Conservation (phyloP, 768 basidiomycete species). For the Wakefieldia striispora region DNA sequence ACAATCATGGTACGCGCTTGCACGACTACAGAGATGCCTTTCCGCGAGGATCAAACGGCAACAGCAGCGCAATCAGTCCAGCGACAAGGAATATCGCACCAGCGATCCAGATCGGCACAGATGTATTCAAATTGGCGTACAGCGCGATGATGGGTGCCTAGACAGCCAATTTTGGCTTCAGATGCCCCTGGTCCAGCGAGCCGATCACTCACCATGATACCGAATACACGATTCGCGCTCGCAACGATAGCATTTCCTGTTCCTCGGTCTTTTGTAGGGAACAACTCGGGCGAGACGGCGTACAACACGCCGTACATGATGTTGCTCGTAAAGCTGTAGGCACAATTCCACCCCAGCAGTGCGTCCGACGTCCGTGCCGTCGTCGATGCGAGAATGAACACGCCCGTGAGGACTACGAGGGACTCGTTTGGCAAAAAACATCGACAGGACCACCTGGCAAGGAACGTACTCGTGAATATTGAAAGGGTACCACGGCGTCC, state of each 20-base stretch:
- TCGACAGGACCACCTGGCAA: not conserved
- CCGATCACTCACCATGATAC: constrained; percentile 46
- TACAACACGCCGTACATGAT: constrained; percentile 54
- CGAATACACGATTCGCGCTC: constrained; percentile 54
- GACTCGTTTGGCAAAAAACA: not conserved
- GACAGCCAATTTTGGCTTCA: no score
- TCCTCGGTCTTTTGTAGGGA: constrained; percentile 53
- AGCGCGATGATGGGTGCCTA: constrained; percentile 68
- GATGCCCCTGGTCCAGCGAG: not conserved
- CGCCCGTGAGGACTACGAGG: constrained; percentile 45
- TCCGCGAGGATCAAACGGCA: constrained; percentile 76
- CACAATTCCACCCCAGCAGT: constrained; percentile 59
- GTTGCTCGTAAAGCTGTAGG: constrained; percentile 55
- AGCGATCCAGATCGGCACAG: constrained; percentile 70
- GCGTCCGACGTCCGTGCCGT: constrained; percentile 52
- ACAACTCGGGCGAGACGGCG: constrained; percentile 46
- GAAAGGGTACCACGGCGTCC: constrained; percentile 55
- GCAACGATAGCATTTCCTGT: constrained; percentile 56
- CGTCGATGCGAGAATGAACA: constrained; percentile 57
- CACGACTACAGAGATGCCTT: constrained; percentile 45
- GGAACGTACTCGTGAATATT: constrained; percentile 43
- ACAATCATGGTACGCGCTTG: not conserved
- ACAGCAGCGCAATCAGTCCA: constrained; percentile 53
- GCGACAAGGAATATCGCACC: constrained; percentile 60
- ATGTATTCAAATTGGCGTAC: constrained; percentile 59